A percentile compares a stretch with the other conserved stretches of the same genome.
phyloP scores from a whole-genome alignment of 495 filamentous ascomycete species.

The Daldinia grandis region DNA sequence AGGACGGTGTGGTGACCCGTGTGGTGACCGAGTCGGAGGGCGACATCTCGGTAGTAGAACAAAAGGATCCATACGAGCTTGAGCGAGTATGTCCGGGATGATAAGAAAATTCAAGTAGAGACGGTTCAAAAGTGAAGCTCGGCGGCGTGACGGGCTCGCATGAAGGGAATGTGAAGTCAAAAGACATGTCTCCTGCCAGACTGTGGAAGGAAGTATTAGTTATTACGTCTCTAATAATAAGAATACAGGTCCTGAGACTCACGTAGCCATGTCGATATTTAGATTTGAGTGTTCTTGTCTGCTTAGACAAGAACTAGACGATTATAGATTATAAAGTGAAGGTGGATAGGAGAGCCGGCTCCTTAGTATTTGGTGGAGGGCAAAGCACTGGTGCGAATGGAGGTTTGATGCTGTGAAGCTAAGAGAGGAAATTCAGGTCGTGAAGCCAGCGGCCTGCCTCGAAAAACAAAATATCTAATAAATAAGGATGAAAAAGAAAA shows the following conservation, averaged over 20 bases:
- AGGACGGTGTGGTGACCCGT: slow-evolving; percentile 72
- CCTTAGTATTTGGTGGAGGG: slow-evolving; percentile 20
- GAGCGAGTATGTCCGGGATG: slow-evolving; percentile 59
- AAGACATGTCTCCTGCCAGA: slow-evolving; percentile 61
- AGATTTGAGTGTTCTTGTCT: slow-evolving; percentile 42
- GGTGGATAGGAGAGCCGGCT: slow-evolving; percentile 41
- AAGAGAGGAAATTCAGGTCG: slow-evolving; percentile 36
- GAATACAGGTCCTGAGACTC: slow-evolving; percentile 41
- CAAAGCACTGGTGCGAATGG: slow-evolving; percentile 29
- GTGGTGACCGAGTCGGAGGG: slow-evolving; percentile 77
- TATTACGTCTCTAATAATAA: slow-evolving; percentile 3
- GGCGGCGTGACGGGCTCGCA: slow-evolving; percentile 59
- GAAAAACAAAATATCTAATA: slow-evolving; percentile 42
- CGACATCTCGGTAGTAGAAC: slow-evolving; percentile 73
- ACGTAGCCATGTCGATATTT: slow-evolving; percentile 61
- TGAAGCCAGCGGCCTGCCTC: slow-evolving; percentile 30
- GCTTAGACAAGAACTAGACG: slow-evolving; percentile 45
- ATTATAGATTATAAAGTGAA: slow-evolving; percentile 52
- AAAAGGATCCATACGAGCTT: slow-evolving; percentile 63
- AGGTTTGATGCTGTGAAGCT: slow-evolving; percentile 36
- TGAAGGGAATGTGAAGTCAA: slow-evolving; percentile 61
- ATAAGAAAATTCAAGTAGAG: slow-evolving; percentile 59
- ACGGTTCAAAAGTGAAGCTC: slow-evolving; percentile 64
- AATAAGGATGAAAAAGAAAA: slow-evolving; percentile 40
- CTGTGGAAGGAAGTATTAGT: slow-evolving; percentile 46